phyloP scores from a whole-genome alignment of 805 yeast genomes.

The Priceomyces fermenticarens region DNA sequence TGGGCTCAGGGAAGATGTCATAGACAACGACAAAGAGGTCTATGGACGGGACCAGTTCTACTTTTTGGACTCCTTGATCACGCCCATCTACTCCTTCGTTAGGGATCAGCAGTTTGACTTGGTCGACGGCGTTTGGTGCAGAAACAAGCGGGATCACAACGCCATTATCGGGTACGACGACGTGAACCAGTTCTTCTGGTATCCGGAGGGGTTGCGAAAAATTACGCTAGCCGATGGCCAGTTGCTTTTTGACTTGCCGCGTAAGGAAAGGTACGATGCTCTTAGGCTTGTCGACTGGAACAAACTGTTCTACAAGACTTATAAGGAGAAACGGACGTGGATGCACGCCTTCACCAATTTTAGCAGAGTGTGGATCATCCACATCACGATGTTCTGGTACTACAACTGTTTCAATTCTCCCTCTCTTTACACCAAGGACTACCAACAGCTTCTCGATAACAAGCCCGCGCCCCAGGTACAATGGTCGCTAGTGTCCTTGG shows the following conservation, averaged over 20 bases:
- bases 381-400: conserved; percentile 50
- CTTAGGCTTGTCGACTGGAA: conserved; percentile 40
- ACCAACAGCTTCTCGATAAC: conserved; percentile 37
- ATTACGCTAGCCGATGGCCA: conserved; percentile 33
- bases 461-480: conserved; percentile 45
- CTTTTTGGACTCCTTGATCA: conserved; percentile 39
- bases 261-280: conserved; percentile 26
- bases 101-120: conserved; percentile 66
- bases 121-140: conserved; percentile 48
- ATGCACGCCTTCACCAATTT: conserved; percentile 48
- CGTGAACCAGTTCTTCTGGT: conserved; percentile 52
- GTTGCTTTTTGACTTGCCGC: conserved; percentile 23
- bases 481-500: conserved; percentile 44
- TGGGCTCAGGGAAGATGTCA: too few species aligned
- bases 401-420: conserved; percentile 51
- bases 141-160: conserved; percentile 69
- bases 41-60: conserved; percentile 12
- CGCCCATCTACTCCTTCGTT: conserved; percentile 55
- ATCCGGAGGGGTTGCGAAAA: conserved; percentile 29
- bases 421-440: conserved; percentile 44
- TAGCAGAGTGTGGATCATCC: conserved; percentile 54
- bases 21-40: too few species aligned
- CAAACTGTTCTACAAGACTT: conserved; percentile 43
- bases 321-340: conserved; percentile 48
- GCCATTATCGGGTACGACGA: conserved; percentile 58